A percentile compares a stretch with the other conserved stretches of the same genome.
Conservation (phyloP, 2,329 filamentous ascomycete genomes). For the Penicillium glabrum region DNA sequence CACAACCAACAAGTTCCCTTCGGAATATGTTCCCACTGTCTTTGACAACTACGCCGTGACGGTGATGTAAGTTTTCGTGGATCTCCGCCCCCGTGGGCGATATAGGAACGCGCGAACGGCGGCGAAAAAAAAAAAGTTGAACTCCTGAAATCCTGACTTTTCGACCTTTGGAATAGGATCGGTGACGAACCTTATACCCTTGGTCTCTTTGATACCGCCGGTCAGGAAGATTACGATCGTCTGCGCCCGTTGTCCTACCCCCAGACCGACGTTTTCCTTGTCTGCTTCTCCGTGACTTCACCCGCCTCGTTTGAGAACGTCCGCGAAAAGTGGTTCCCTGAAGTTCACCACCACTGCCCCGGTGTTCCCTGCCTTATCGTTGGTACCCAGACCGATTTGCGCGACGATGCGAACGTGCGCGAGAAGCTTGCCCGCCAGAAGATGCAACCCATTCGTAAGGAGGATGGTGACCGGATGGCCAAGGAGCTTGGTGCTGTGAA, state of each 20-base stretch:
- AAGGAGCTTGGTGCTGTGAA: conserved; percentile 97
- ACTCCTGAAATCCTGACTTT: neutral
- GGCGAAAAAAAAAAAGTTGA: neutral
- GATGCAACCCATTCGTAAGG: conserved; percentile 87
- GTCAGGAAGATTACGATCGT: conserved; percentile 99
- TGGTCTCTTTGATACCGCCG: conserved; percentile 95
- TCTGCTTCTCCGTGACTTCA: conserved; percentile 97
- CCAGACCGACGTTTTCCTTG: conserved; percentile 97
- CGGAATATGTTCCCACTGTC: conserved; percentile 98
- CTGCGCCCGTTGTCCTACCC: conserved; percentile 95
- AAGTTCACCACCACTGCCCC: conserved; percentile 97
- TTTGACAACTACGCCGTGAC: conserved; percentile 99
- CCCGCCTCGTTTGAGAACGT: conserved; percentile 99
- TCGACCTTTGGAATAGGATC: conserved; percentile 64
- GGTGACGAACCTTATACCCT: conserved; percentile 98
- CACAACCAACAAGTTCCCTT: conserved; percentile 99
- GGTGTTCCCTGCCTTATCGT: conserved; percentile 97
- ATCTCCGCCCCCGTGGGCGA: neutral
- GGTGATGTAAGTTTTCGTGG: conserved; percentile 81
- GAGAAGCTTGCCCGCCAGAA: conserved; percentile 95
- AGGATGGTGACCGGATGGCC: conserved; percentile 94
- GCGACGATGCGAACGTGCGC: conserved; percentile 80
- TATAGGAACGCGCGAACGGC: neutral
- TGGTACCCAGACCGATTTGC: conserved; percentile 93
- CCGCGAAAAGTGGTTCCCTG: conserved; percentile 97